phyloP scores from a whole-genome alignment of 306 rosid species.

The Dryas octopetala region DNA sequence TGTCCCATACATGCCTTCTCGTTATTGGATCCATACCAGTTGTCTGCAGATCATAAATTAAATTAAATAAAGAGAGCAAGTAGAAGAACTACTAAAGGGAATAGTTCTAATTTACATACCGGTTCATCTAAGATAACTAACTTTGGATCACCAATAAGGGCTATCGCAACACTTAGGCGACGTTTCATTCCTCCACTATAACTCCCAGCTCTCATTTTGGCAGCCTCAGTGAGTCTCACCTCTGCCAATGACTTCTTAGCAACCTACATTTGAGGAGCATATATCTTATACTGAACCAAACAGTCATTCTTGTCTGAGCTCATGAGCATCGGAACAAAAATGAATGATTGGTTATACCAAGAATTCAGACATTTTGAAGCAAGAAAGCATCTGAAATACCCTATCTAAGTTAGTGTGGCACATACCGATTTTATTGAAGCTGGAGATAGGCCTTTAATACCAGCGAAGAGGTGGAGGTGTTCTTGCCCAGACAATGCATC shows the following conservation, averaged over 20 bases:
- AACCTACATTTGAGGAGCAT: conserved; percentile 43
- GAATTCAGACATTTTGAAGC: background rate
- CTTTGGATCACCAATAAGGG: conserved; percentile 87
- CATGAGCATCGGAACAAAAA: conserved; percentile 9
- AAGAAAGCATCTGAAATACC: conserved; percentile 6
- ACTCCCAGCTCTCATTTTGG: conserved; percentile 75
- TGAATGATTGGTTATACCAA: background rate
- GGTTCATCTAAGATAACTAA: conserved; percentile 85
- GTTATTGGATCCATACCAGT: conserved; percentile 97
- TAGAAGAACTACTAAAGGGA: conserved; percentile 16
- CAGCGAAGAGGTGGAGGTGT: conserved; percentile 83
- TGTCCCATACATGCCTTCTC: conserved; percentile 94
- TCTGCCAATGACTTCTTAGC: conserved; percentile 59
- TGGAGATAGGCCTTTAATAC: conserved; percentile 71
- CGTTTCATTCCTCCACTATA: conserved; percentile 98
- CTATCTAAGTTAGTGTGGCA: conserved; percentile 21
- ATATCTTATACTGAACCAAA: background rate
- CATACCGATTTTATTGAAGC: conserved; percentile 62
- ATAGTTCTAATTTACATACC: conserved; percentile 40
- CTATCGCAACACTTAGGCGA: conserved; percentile 87
- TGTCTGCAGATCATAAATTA: conserved; percentile 46
- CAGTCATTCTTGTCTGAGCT: conserved; percentile 3
- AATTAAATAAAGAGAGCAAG: conserved; percentile 26
- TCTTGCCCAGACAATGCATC: conserved; percentile 76
- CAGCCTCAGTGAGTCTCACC: conserved; percentile 72